Conservation (phyloP, 2,329 filamentous ascomycete species). For the Phialophora chinensis region DNA sequence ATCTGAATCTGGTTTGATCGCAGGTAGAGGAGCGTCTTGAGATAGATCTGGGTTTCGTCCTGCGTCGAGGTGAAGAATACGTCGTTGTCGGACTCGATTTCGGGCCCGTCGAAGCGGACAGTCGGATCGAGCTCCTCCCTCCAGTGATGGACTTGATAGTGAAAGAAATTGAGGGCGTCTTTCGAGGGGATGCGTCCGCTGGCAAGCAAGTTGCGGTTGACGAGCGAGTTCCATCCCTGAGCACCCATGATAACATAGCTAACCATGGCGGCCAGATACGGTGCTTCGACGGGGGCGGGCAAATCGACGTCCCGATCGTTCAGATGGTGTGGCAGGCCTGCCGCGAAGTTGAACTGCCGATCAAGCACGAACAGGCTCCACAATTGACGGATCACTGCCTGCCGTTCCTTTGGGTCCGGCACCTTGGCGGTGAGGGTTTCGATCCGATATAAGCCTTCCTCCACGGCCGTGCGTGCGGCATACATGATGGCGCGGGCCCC, state of each 20-base stretch:
- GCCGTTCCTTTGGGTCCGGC: constrained; percentile 12
- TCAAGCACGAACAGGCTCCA: constrained; percentile 21
- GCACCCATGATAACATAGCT: constrained; percentile 18
- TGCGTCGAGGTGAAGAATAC: constrained; percentile 7
- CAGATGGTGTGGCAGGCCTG: constrained; percentile 20
- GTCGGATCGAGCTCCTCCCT: constrained; percentile 17
- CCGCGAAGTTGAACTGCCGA: constrained; percentile 25
- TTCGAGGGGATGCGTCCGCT: constrained; percentile 14
- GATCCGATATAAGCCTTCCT: constrained; percentile 24
- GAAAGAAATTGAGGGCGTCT: constrained; percentile 14
- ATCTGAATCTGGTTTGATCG: constrained; percentile 24
- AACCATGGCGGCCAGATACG: constrained; percentile 21
- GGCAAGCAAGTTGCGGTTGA: constrained; percentile 12
- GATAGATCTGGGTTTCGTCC: constrained; percentile 15
- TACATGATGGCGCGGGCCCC: constrained; percentile 18
- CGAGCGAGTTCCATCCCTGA: constrained; percentile 22
- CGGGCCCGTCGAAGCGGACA: constrained; percentile 13
- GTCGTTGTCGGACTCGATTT: constrained; percentile 18
- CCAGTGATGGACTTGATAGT: constrained; percentile 23
- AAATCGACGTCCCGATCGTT: constrained; percentile 24
- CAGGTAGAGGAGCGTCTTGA: constrained; percentile 20
- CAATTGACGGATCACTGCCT: constrained; percentile 16
- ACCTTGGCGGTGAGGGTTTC: constrained; percentile 8
- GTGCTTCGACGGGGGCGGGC: constrained; percentile 11
- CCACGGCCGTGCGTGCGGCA: constrained; percentile 21